A percentile compares a stretch with the other conserved stretches of the same genome.
These are phyloP conservation scores for Spencermartinsiella europaea DNA, from an alignment of 805 yeast species.

Conservation along the genomic window DNA sequence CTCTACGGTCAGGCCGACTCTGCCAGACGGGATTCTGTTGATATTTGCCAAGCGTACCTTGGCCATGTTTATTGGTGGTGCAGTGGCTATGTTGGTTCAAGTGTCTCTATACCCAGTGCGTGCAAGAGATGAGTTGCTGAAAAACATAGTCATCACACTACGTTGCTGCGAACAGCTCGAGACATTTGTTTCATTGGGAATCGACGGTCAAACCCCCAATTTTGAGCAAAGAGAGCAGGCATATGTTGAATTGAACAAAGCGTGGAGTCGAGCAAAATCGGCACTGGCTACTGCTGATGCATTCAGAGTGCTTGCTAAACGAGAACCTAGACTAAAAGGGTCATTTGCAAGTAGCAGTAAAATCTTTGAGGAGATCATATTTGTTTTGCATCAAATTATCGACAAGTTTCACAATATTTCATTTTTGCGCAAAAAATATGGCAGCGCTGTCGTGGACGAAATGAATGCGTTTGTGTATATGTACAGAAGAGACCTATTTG, in stretches of 20 bases:
- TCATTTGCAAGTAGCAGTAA: slow-evolving; percentile 36
- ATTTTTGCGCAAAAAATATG: slow-evolving; percentile 39
- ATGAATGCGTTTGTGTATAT: slow-evolving; percentile 37
- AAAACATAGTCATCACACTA: slow-evolving; percentile 38
- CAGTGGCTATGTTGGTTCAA: slow-evolving; percentile 43
- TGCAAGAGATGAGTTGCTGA: slow-evolving; percentile 42
- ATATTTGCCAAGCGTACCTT: slow-evolving; percentile 48
- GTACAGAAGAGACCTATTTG: slow-evolving; percentile 43
- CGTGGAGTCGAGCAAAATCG: slow-evolving; percentile 36
- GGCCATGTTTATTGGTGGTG: slow-evolving; percentile 48
- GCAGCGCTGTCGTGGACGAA: slow-evolving; percentile 44
- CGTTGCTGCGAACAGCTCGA: slow-evolving; percentile 39
- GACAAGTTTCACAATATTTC: slow-evolving; percentile 46
- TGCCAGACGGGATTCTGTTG: slow-evolving; percentile 37
- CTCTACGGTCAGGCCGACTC: slow-evolving; percentile 39
- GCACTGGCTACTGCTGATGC: slow-evolving; percentile 39
- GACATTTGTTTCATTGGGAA: slow-evolving; percentile 36
- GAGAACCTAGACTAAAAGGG: slow-evolving; percentile 48
- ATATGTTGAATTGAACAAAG: slow-evolving; percentile 30
- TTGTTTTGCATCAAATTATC: slow-evolving; percentile 41
- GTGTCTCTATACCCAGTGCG: slow-evolving; percentile 42
- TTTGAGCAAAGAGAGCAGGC: slow-evolving; percentile 29
- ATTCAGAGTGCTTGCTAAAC: slow-evolving; percentile 20
- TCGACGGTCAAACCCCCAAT: slow-evolving; percentile 34
- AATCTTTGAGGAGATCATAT: slow-evolving; percentile 42